Percentiles rank a stretch among this genome's conserved stretches.
Evolutionary conservation across 73 alveolate species (phyloP).

Genomic region (Halteria grandinella): DNA sequence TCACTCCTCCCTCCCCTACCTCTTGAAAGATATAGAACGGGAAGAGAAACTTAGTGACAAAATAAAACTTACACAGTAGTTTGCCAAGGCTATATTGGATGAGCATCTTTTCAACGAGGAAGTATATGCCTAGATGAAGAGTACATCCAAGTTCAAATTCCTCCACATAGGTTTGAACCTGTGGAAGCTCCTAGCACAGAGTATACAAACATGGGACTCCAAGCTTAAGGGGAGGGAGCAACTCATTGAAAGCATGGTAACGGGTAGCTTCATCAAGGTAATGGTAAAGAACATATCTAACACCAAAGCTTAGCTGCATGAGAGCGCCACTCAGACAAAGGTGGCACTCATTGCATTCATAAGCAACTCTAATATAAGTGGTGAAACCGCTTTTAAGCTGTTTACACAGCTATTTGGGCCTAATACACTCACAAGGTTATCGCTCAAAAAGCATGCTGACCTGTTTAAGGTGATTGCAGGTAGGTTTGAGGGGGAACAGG

Average conservation of each 20-base stretch:
- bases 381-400: constrained; percentile 2
- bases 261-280: constrained; percentile 11
- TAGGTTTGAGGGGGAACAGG: constrained; percentile 4
- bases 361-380: not conserved
- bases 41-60: constrained; percentile 19
- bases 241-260: not conserved
- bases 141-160: constrained; percentile 33
- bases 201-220: constrained; percentile 9
- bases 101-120: constrained; percentile 33
- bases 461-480: constrained; percentile 21
- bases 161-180: constrained; percentile 38
- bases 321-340: constrained; percentile 1
- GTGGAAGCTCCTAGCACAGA: not conserved
- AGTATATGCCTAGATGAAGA: constrained; percentile 7
- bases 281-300: constrained; percentile 17
- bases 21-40: constrained; percentile 6
- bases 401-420: constrained; percentile 37
- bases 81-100: constrained; percentile 2
- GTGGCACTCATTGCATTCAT: constrained; percentile 11
- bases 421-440: constrained; percentile 15
- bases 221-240: constrained; percentile 18
- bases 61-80: not conserved
- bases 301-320: constrained; percentile 33
- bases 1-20: not conserved
- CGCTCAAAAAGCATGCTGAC: constrained; percentile 13